These are phyloP conservation scores for Scleroderma bovista DNA, from an alignment of 768 basidiomycete genomes.

Conservation along the genomic window DNA sequence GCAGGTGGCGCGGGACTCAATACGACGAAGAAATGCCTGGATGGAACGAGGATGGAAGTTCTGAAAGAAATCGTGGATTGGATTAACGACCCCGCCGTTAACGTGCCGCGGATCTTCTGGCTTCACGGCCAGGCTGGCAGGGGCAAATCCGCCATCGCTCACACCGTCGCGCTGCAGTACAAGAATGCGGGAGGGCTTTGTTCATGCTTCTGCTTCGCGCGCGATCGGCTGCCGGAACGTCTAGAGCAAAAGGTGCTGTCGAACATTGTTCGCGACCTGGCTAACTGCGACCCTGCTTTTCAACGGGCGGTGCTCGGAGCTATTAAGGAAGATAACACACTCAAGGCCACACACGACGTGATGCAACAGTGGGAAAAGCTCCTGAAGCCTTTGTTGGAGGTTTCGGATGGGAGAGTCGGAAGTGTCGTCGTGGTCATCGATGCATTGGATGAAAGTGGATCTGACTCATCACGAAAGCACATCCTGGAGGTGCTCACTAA, in stretches of 20 bases:
- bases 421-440: not conserved
- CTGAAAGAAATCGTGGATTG: not conserved
- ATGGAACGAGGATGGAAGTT: not conserved
- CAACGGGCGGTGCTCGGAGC: not conserved
- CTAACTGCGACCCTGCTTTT: not conserved
- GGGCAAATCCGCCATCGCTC: not conserved
- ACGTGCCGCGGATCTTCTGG: not conserved
- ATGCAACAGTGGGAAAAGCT: not conserved
- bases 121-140: not conserved
- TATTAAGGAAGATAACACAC: not conserved
- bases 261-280: not conserved
- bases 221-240: not conserved
- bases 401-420: conserved; percentile 9
- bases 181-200: not conserved
- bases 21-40: not conserved
- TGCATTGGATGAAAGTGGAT: not conserved
- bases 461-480: not conserved
- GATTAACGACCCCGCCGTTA: not conserved
- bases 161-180: not conserved
- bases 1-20: not conserved
- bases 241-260: not conserved
- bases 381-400: not conserved
- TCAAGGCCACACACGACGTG: not conserved
- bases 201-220: not conserved
- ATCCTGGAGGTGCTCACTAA: conserved; percentile 27